Evolutionary conservation across 371 early-diverging fungal species (phyloP), one percentile per base, ranked within the genome.

Genomic region (Nosema granulosis): DNA sequence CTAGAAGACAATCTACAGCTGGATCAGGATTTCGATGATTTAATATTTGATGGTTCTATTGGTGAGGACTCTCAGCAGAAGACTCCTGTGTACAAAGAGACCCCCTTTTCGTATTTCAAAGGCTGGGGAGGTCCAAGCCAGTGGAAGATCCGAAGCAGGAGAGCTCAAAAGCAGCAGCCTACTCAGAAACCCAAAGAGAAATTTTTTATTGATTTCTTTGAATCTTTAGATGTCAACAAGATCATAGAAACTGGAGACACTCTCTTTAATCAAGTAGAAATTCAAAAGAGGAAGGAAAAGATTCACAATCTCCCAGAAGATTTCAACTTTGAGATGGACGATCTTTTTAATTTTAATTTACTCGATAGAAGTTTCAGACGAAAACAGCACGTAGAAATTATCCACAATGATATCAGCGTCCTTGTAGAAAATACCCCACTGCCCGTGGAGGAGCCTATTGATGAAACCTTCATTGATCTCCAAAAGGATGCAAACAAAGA

Each of bases 121-220:
- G 82, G 81, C 28, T 85, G 85, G 85, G 84, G 80, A 31, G 84
- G 84, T 12, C 83, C 84, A 22, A 31, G 51, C 12, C 80, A 83
- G 70, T 85, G 85, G 85, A 81, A 80, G 52, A 51, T 78, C 68
- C 52, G 71, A 20, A 51, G 49, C n/a, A 63, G 51, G 38, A 75
- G 52, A 68, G 50, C 24, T 67, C 52, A 62, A 18, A 74, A 72
- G 65, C 54, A 13, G 35, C 70, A 34, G 3, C 51, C 22, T 12
- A 18, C 26, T 12, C 51, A 50, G 43, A 81, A 75, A 38, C 76
- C 62, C 20, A 85, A 63, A 49, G 79, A 82, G 69, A 75, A 61
- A 37, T 59, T 59, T 50, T 73, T 49, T 13, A 65, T 83, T 32
- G 82, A 85, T 62, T 83, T 83, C 65, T 43, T 67, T 0, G 71